Evolutionary conservation across 441 rosid species (phyloP).

Genomic region (Pelargonium exstipulatum): DNA sequence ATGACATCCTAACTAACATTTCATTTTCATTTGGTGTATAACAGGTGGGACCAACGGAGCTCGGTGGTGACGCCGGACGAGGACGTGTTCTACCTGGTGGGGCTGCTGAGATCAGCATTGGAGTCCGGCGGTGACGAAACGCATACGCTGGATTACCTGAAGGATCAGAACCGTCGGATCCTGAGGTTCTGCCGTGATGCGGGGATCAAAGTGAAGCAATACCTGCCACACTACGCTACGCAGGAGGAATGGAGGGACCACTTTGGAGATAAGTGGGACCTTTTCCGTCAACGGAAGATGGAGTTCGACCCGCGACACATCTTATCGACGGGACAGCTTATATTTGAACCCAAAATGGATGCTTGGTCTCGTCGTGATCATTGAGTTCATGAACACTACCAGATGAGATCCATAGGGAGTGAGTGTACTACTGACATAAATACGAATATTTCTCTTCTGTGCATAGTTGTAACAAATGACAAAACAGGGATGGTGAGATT

Average conservation of each 20-base stretch:
- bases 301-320: slow-evolving; percentile 71
- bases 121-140: slow-evolving; percentile 55
- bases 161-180: slow-evolving; percentile 51
- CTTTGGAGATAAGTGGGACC: slow-evolving; percentile 75
- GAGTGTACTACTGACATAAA: too few species aligned
- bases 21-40: too few species aligned
- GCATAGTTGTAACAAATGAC: too few species aligned
- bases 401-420: too few species aligned
- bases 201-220: slow-evolving; percentile 52
- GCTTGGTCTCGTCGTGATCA: too few species aligned
- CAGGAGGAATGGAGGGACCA: slow-evolving; percentile 59
- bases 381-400: too few species aligned
- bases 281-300: slow-evolving; percentile 40
- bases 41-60: slow-evolving; percentile 75
- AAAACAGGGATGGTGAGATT: too few species aligned
- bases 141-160: slow-evolving; percentile 40
- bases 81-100: slow-evolving; percentile 71
- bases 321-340: slow-evolving; percentile 77
- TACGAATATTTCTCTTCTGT: too few species aligned
- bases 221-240: slow-evolving; percentile 50
- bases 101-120: slow-evolving; percentile 34
- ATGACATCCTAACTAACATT: too few species aligned
- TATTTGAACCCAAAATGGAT: slow-evolving; percentile 29
- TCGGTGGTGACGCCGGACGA: slow-evolving; percentile 72
- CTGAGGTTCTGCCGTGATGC: slow-evolving; percentile 44